Evolutionary conservation across 1,284 basidiomycete species (phyloP), one percentile per base, ranked within the genome.

Genomic region (Gomphus bonarii): DNA sequence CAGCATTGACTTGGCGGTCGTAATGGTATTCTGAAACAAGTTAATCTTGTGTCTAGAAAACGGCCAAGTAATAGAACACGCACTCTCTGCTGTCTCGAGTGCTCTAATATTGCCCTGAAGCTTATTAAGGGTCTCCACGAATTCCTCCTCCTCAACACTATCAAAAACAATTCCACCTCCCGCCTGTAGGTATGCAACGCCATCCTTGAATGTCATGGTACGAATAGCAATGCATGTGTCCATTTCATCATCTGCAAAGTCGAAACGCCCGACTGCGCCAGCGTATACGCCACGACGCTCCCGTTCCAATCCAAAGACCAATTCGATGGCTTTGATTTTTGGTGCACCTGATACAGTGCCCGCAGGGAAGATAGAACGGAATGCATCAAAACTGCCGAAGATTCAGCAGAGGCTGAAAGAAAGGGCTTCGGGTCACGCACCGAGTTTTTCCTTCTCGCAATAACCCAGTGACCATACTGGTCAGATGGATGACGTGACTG

Each of bases 341-440:
- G 97, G 97, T 31, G 97, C 97, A 14, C 97, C 97, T 0, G 93
- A 97, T n/a, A 99, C 95, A 1, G 97, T 99, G 0, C 97, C 97
- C 5, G 97, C 95, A 0, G 97, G 97, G 76, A 99, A 99, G 65
- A 99, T 99, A 47, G 95, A 98, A 22, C 97, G 85, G 77, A 99
- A 97, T 0, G 97, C 97, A 69, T 99, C 97, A 67, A 98, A 99
- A 63, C 94, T 93, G 65, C 3, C 18, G 18, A 6, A 20, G 7
- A 43, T 38, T 31, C 18, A 54, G 38, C 30, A 8, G n/a, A 20
- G 18, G 43, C 35, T 22, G 46, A 47, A 33, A 16, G 44, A 16
- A 44, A 14, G 50, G 22, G 16, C 50, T 60, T 40, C 38, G n/a
- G 16, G 38, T 38, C 10, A 55, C 71, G 53, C 53, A 91, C 91